phyloP scores from a whole-genome alignment of 2,329 filamentous ascomycete species.

The Fusarium liriodendri region DNA sequence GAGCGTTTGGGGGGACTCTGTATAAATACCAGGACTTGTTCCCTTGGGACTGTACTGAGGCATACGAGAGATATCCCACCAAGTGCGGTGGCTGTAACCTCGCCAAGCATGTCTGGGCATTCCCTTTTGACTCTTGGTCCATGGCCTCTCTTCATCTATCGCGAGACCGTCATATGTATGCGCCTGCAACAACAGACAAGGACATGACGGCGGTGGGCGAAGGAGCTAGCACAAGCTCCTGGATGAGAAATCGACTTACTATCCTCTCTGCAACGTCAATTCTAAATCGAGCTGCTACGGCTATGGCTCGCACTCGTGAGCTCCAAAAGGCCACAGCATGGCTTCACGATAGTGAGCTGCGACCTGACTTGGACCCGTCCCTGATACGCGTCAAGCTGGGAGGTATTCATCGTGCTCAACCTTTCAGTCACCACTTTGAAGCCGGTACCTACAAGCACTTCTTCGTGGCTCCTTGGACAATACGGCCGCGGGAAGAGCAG shows the following conservation, averaged over 20 bases:
- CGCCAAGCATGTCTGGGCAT: constrained; percentile 58
- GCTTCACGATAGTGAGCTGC: constrained; percentile 42
- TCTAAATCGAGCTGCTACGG: constrained; percentile 48
- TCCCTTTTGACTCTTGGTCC: constrained; percentile 58
- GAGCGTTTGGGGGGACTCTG: constrained; percentile 50
- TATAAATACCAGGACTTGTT: constrained; percentile 57
- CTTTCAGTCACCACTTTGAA: constrained; percentile 54
- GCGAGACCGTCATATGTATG: constrained; percentile 51
- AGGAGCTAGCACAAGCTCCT: constrained; percentile 39
- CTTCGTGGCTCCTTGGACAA: constrained; percentile 45
- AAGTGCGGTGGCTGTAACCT: constrained; percentile 55
- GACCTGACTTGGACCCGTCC: constrained; percentile 25
- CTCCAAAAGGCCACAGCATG: constrained; percentile 49
- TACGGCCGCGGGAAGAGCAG: constrained; percentile 25
- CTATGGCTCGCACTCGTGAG: constrained; percentile 47
- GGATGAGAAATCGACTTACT: constrained; percentile 51
- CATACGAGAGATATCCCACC: constrained; percentile 51
- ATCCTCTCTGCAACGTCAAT: constrained; percentile 47
- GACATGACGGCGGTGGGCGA: constrained; percentile 22
- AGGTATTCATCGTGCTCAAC: constrained; percentile 57
- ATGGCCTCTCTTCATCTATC: constrained; percentile 53
- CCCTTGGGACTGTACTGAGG: constrained; percentile 61
- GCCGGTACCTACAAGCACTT: constrained; percentile 44
- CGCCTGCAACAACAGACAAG: constrained; percentile 26
- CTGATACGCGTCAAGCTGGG: constrained; percentile 52